Base-by-base conservation (phyloP, 176 grass and related monocot species). In the Neostapfia colusana region DNA sequence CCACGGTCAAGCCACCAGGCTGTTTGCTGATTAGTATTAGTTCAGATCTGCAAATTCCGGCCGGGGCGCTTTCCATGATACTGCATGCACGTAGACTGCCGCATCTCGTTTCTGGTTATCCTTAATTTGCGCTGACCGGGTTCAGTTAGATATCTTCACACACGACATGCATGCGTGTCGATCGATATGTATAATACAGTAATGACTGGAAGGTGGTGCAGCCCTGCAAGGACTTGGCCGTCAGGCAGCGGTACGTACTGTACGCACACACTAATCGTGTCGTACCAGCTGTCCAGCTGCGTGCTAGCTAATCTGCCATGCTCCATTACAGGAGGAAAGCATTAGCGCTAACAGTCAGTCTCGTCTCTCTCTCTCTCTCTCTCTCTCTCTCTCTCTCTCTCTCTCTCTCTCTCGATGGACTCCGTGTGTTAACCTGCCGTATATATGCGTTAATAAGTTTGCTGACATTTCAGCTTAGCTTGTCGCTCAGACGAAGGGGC, bases 41-140 rank as follows among this genome's bases (percentile, higher is more conserved):
- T 59, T 26, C 23, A 59, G 10, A 5, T 14, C 27, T 27, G 4
- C 27, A 59, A 26, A 27, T 13, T 13, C 8, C 23, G 9, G 3
- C 31, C 31, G 31, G 10, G 26, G 26, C 12, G 58, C 27, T 27
- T 26, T 58, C 36, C 7, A 59, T 1, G 53, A 60, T 16, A 20
- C 31, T 71, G 2, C 23, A 7, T 71, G 2, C 23, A 7, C 26
- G 43, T 31, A 31, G 31, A 3, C 31, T 31, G 3, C 31, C 31
- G 31, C 31, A 31, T 31, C 31, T 31, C 31, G 31, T 31, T 17
- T 0, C 51, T 72, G 46, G 34, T 7, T 36, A 50, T 54, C 21
- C 46, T 53, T n/a, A n/a, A n/a, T n/a, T 0, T 42, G 53, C 25
- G 71, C 62, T 80, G 76, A 80, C 69, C 23, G 17, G 21, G 61